These are phyloP conservation scores for Cynara cardunculus DNA, from an alignment of 129 eudicot genomes.

Conservation along the genomic window DNA sequence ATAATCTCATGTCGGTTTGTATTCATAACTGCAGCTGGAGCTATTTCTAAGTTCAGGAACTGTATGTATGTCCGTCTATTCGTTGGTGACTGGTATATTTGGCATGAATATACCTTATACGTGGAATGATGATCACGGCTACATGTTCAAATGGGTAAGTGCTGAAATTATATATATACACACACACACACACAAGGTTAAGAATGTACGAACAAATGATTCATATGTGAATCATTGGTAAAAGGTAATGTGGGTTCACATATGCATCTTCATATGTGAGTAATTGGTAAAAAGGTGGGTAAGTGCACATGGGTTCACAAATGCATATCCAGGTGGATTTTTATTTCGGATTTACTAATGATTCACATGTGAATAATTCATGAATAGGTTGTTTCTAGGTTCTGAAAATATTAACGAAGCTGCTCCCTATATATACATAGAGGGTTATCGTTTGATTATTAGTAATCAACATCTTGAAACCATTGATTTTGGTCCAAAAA, in stretches of 20 bases:
- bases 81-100: slow-evolving; percentile 73
- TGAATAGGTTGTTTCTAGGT: neutral
- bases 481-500: neutral
- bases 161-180: neutral
- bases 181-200: neutral
- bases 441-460: neutral
- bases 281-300: neutral
- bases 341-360: neutral
- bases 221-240: neutral
- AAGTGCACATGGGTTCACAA: neutral
- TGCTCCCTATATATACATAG: neutral
- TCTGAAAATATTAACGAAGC: neutral
- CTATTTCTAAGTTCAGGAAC: slow-evolving; percentile 84
- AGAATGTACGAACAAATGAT: neutral
- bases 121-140: slow-evolving; percentile 65
- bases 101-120: slow-evolving; percentile 93
- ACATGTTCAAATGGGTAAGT: slow-evolving; percentile 92
- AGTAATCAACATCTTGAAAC: neutral
- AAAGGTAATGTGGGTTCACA: neutral
- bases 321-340: neutral
- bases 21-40: slow-evolving; percentile 59
- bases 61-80: slow-evolving; percentile 62
- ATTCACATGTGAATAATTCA: neutral
- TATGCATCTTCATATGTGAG: neutral
- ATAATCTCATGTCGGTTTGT: neutral